phyloP scores from a whole-genome alignment of 345 rosid species.

The Ceriops zippeliana region DNA sequence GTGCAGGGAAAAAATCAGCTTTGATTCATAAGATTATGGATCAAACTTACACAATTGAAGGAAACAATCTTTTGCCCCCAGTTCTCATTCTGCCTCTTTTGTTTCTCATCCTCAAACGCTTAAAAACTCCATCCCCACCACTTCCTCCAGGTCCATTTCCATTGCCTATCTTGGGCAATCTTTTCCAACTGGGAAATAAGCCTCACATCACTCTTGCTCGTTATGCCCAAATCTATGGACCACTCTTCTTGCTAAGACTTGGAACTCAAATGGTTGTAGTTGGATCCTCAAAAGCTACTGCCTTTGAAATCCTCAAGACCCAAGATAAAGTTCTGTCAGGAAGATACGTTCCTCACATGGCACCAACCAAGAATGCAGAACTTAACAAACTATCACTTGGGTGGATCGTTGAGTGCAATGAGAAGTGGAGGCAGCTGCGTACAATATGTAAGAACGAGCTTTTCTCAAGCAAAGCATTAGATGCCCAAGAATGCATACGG shows the following conservation, averaged over 20 bases:
- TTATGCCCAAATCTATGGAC: conserved; percentile 26
- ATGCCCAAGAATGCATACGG: conserved; percentile 13
- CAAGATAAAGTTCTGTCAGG: conserved; percentile 32
- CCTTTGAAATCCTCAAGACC: conserved; percentile 33
- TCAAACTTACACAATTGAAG: conserved; percentile 3
- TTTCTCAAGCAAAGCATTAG: conserved; percentile 28
- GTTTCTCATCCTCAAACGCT: conserved; percentile 19
- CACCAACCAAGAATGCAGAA: conserved; percentile 28
- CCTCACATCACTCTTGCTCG: conserved; percentile 25
- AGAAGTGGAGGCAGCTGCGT: conserved; percentile 26
- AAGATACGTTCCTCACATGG: conserved; percentile 32
- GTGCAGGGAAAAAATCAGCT: conserved; percentile 2
- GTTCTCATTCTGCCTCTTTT: conserved; percentile 16
- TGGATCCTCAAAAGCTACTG: conserved; percentile 32
- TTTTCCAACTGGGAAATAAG: conserved; percentile 29
- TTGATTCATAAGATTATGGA: background rate
- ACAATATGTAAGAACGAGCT: conserved; percentile 27
- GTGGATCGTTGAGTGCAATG: conserved; percentile 32
- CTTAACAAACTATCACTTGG: conserved; percentile 30
- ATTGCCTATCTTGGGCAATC: conserved; percentile 37
- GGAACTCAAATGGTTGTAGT: conserved; percentile 33
- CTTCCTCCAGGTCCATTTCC: conserved; percentile 37
- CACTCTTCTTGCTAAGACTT: conserved; percentile 29
- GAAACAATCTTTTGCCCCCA: conserved; percentile 15
- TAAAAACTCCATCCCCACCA: conserved; percentile 12